Conservation (phyloP, 2,329 filamentous ascomycete genomes). For the Thermoascus crustaceus region DNA sequence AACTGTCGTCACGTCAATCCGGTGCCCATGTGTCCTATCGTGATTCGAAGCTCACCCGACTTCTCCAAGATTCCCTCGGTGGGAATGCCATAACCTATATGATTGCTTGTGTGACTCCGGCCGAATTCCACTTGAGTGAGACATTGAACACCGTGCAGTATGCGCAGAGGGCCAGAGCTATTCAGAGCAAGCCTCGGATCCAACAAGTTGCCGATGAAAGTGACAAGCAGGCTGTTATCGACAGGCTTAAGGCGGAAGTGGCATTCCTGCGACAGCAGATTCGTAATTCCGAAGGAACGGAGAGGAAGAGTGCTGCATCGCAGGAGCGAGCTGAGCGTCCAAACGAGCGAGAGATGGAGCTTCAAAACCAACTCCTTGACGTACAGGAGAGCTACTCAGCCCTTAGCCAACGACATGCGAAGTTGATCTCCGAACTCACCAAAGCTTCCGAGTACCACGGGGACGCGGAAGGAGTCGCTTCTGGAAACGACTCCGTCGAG, state of each 20-base stretch:
- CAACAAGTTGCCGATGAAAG: constrained; percentile 82
- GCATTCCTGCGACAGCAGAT: constrained; percentile 91
- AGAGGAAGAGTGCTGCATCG: constrained; percentile 48
- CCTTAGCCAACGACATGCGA: constrained; percentile 87
- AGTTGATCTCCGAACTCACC: constrained; percentile 86
- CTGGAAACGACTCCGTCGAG: constrained; percentile 72
- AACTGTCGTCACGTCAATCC: constrained; percentile 80
- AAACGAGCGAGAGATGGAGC: constrained; percentile 75
- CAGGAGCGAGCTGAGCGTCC: constrained; percentile 68
- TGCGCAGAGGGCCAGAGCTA: constrained; percentile 87
- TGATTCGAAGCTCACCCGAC: constrained; percentile 89
- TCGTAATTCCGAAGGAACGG: constrained; percentile 65
- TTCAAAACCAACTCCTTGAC: constrained; percentile 90
- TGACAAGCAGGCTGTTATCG: constrained; percentile 90
- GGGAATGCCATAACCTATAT: constrained; percentile 98
- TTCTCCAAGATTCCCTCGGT: constrained; percentile 92
- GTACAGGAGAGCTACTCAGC: constrained; percentile 90
- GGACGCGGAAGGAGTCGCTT: constrained; percentile 37
- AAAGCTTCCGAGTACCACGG: constrained; percentile 61
- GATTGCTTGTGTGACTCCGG: constrained; percentile 96
- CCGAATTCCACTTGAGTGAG: constrained; percentile 94
- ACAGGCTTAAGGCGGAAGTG: constrained; percentile 86
- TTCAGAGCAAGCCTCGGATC: constrained; percentile 95
- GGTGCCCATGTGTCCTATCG: constrained; percentile 94
- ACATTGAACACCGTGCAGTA: constrained; percentile 97